phyloP scores from a whole-genome alignment of 495 filamentous ascomycete species.

The Daldinia loculata region DNA sequence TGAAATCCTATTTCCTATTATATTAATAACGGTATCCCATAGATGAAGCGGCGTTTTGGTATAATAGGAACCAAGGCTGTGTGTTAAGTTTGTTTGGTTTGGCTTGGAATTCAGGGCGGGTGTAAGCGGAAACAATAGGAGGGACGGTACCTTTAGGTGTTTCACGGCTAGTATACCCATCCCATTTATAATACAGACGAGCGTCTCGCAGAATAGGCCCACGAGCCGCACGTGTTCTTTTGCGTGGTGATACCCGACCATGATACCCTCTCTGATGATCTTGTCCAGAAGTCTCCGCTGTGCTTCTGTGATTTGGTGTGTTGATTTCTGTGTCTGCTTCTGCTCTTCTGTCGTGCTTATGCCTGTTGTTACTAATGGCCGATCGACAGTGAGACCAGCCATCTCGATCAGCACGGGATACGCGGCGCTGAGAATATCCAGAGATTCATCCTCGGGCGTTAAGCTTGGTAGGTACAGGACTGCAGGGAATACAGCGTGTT shows the following conservation, averaged over 20 bases:
- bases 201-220: slow-evolving; percentile 65
- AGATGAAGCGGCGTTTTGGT: slow-evolving; percentile 12
- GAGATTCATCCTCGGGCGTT: slow-evolving; percentile 75
- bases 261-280: slow-evolving; percentile 64
- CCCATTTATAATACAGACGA: slow-evolving; percentile 60
- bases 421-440: slow-evolving; percentile 69
- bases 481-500: slow-evolving; percentile 77
- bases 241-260: slow-evolving; percentile 63
- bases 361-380: neutral
- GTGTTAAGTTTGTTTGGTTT: neutral
- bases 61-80: neutral
- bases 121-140: neutral
- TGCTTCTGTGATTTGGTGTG: slow-evolving; percentile 32
- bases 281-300: slow-evolving; percentile 56
- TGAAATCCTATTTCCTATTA: slow-evolving; percentile 59
- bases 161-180: slow-evolving; percentile 76
- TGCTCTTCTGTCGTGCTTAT: neutral
- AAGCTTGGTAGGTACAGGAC: slow-evolving; percentile 79
- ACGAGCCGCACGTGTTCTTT: slow-evolving; percentile 61
- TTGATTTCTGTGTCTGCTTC: neutral
- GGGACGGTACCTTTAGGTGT: slow-evolving; percentile 68
- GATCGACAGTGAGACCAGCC: slow-evolving; percentile 50
- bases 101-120: neutral
- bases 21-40: slow-evolving; percentile 1
- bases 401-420: slow-evolving; percentile 73